Conservation (phyloP, 2,329 filamentous ascomycete genomes). For the Clarireedia monteithiana region DNA sequence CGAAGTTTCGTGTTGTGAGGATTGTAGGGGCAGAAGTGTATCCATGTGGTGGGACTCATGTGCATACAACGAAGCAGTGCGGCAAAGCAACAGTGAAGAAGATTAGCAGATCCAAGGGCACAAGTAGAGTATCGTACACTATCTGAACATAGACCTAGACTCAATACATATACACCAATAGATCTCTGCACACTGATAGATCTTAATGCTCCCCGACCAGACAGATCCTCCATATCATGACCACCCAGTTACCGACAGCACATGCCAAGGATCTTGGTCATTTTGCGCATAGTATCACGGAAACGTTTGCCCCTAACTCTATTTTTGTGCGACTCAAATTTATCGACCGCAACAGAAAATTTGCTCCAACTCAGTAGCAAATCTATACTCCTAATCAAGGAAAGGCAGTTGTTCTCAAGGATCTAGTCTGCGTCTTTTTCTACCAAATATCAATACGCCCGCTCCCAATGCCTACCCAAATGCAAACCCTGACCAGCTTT, state of each 20-base stretch:
- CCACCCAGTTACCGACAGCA: too few species aligned
- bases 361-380: background rate
- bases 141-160: background rate
- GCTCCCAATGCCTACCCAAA: slow-evolving; percentile 26
- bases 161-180: background rate
- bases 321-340: background rate
- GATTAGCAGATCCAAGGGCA: slow-evolving; percentile 57
- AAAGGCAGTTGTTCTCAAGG: slow-evolving; percentile 7
- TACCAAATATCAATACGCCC: slow-evolving; percentile 22
- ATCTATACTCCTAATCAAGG: slow-evolving; percentile 15
- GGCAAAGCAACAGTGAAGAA: slow-evolving; percentile 58
- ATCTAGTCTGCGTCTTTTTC: slow-evolving; percentile 22
- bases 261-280: too few species aligned
- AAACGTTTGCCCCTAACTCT: too few species aligned
- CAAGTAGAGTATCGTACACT: slow-evolving; percentile 42
- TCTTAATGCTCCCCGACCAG: background rate
- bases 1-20: slow-evolving; percentile 54
- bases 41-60: slow-evolving; percentile 70
- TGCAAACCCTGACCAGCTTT: slow-evolving; percentile 16
- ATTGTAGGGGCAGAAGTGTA: slow-evolving; percentile 63
- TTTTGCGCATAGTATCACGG: too few species aligned
- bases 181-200: background rate
- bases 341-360: background rate
- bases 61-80: slow-evolving; percentile 49
- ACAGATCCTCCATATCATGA: too few species aligned